Evolutionary conservation across 305 asterid species (phyloP), one percentile per base, ranked within the genome.

Genomic region (Striga hermonthica): DNA sequence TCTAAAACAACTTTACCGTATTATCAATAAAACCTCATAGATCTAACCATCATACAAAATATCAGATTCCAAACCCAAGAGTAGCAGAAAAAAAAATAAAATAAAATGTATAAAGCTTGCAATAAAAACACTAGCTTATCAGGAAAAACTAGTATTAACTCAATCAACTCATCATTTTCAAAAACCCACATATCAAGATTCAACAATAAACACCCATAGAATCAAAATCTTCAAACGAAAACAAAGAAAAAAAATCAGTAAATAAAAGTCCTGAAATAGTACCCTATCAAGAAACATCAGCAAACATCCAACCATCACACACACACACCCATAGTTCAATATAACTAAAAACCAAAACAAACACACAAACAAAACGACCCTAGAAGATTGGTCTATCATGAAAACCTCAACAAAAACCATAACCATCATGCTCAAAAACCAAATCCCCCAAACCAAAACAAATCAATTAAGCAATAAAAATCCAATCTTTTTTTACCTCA

Each of bases 401-500:
- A 22, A 50, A 1, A 50, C 34, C 9, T 50, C 15, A 14, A 50
- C 28, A 48, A 12, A 22, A 48, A 48, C 55, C 15, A 14, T 60
- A 8, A 55, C 60, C 63, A 58, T 39, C n/a, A 12, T 4, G 38
- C 47, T 31, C 60, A 10, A 58, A 37, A 14, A 36, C 14, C 63
- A 58, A 58, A 58, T 36, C 63, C 47, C 50, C 50, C 14, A 11
- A 45, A 45, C 4, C 50, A 45, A 45, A 45, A 45, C 3, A 45
- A 45, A 45, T 22, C 54, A 48, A 48, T 2, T n/a, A 48, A 48
- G 14, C 5, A 48, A 11, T 48, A 48, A 48, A 22, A 54, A 54
- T 54, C 60, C 34, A 6, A 58, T 16, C 16, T 48, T 52, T 53
- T 11, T 16, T 5, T 59, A 80, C 80, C 95, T 89, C 95, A 58